Evolutionary conservation across 176 grass and related monocot species (phyloP), one percentile per base, ranked within the genome.

Genomic region (Lolium multiflorum): DNA sequence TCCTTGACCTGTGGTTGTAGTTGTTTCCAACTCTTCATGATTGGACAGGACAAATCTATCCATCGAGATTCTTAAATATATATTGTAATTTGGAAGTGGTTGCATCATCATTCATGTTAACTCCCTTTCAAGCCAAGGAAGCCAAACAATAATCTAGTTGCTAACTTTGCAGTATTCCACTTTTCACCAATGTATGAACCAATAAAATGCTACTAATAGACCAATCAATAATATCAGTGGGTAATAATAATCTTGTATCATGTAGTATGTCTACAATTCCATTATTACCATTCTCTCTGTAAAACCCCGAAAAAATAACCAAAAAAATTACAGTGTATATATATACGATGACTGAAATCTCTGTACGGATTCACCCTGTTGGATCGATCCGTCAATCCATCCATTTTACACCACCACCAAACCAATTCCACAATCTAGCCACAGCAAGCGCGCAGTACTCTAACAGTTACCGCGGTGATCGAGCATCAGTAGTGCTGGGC

Each of bases 241-340:
- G 84, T 67, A 60, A 71, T 77, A 58, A 79, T 24, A 67, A 25
- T 83, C 69, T 57, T 41, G 65, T 86, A 78, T 78, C 79, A 81
- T 76, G 43, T 73, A 58, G 43, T 73, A 58, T 85, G 59, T 76
- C 89, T 88, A 84, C 82, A 88, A 77, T 84, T 46, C 70, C 70
- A 85, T 71, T 82, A 85, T 77, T 83, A 84, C 76, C 69, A 88
- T 72, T 73, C 76, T 71, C 84, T 80, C 41, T 88, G 75, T 91
- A 22, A 38, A 84, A 13, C 25, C 58, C 31, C 6, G 35, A 61
- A 13, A 49, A 49, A 0, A 66, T 66, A 13, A 89, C 64, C 15
- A n/a, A 71, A 89, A 78, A 80, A 81, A 81, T 61, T 83, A 89
- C 88, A 91, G 44, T 90, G 87, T 95, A 79, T 74, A 25, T 88